A percentile compares a stretch with the other conserved stretches of the same genome.
Evolutionary conservation across 1,139 yeast species (phyloP).

Genomic region (Pichia sp.): DNA sequence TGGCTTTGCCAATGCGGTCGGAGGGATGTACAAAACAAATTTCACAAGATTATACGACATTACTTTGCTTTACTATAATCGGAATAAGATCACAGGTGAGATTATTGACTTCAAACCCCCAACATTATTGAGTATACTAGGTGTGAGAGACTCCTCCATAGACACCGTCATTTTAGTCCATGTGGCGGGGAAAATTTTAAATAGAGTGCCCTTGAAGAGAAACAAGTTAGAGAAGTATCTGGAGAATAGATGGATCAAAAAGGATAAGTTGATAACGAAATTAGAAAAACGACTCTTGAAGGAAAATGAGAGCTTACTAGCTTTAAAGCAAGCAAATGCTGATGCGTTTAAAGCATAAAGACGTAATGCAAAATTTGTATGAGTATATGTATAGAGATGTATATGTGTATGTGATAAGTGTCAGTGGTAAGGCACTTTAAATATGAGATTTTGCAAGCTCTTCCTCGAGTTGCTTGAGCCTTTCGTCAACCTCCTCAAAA

Average conservation of each 20-base stretch:
- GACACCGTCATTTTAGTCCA: conserved; percentile 42
- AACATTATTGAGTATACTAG: conserved; percentile 47
- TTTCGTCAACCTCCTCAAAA: conserved; percentile 32
- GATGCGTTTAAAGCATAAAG: not conserved
- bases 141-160: conserved; percentile 29
- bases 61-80: conserved; percentile 38
- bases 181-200: conserved; percentile 39
- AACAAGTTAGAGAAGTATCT: conserved; percentile 61
- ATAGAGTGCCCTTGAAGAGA: conserved; percentile 45
- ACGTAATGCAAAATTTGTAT: too few species aligned
- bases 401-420: not conserved
- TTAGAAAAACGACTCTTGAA: conserved; percentile 28
- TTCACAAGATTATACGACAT: conserved; percentile 46
- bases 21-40: conserved; percentile 34
- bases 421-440: conserved; percentile 11
- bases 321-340: not conserved
- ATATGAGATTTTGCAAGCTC: conserved; percentile 42
- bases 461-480: conserved; percentile 43
- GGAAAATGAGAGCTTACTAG: conserved; percentile 4
- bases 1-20: conserved; percentile 41
- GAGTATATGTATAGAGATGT: too few species aligned
- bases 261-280: conserved; percentile 42
- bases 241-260: conserved; percentile 63
- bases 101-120: conserved; percentile 33
- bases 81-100: conserved; percentile 8